These are phyloP conservation scores for Hamamelis virginiana DNA, from an alignment of 164 flowering plant genomes.

Conservation along the genomic window DNA sequence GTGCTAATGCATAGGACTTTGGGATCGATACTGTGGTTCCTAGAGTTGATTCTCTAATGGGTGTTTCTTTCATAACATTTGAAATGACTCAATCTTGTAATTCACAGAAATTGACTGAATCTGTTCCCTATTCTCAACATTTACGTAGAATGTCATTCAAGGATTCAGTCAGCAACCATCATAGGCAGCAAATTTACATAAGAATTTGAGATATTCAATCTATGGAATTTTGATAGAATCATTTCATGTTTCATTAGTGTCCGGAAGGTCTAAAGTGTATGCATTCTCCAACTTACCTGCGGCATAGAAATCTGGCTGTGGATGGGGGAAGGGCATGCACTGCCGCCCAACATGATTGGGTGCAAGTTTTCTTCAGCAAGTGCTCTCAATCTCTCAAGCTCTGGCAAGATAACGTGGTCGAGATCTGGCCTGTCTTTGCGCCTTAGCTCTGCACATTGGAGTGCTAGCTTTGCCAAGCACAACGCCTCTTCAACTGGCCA, in stretches of 20 bases:
- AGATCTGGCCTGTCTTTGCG: constrained; percentile 62
- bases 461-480: constrained; percentile 39
- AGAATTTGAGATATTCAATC: no score
- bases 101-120: background rate
- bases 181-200: no score
- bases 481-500: constrained; percentile 56
- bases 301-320: constrained; percentile 12
- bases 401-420: constrained; percentile 40
- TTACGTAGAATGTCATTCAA: no score
- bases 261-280: no score
- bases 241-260: no score
- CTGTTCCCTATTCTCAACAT: background rate
- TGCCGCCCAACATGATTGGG: background rate
- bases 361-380: constrained; percentile 35
- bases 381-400: constrained; percentile 37
- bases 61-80: background rate
- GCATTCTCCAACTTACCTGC: constrained; percentile 17
- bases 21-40: background rate
- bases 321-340: constrained; percentile 17
- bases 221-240: no score
- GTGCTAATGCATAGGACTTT: background rate
- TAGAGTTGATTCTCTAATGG: background rate
- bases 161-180: no score
- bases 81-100: background rate
- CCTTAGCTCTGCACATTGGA: constrained; percentile 52